phyloP scores from a whole-genome alignment of 352 stramenopile species.

The Phytophthora parvispora region DNA sequence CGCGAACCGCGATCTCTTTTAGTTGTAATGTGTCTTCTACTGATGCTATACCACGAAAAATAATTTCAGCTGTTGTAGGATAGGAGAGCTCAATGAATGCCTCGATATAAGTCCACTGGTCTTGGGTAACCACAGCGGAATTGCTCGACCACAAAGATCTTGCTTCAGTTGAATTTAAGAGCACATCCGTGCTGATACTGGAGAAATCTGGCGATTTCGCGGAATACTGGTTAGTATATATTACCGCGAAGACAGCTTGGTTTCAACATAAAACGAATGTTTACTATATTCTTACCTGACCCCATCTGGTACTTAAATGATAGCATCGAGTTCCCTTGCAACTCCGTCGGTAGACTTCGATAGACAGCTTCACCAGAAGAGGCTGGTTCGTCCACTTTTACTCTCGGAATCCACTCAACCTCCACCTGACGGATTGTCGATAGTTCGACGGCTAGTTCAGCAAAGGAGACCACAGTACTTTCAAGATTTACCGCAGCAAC shows the following conservation, averaged over 20 bases:
- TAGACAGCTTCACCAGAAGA: constrained; percentile 28
- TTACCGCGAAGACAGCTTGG: no score
- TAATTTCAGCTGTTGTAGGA: constrained; percentile 32
- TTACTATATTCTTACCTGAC: constrained; percentile 38
- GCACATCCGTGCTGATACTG: constrained; percentile 36
- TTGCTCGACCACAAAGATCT: constrained; percentile 48
- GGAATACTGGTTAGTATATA: not conserved
- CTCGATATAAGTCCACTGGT: constrained; percentile 44
- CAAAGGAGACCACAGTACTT: constrained; percentile 7
- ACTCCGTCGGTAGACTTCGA: constrained; percentile 30
- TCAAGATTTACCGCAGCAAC: constrained; percentile 15
- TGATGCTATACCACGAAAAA: constrained; percentile 40
- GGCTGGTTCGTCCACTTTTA: constrained; percentile 2
- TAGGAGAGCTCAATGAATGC: constrained; percentile 27
- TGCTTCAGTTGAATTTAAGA: constrained; percentile 39
- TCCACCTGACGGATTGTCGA: constrained; percentile 26
- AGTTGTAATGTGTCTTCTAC: constrained; percentile 48
- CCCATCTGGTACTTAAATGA: constrained; percentile 46
- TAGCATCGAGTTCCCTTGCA: constrained; percentile 30
- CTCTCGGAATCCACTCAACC: constrained; percentile 35
- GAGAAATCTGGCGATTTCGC: constrained; percentile 42
- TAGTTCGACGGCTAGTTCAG: constrained; percentile 16
- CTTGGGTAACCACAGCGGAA: not conserved
- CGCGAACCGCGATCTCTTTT: constrained; percentile 41
- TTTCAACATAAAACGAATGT: no score